Conservation (phyloP, 2,329 filamentous ascomycete species). For the Diaporthe helianthi region DNA sequence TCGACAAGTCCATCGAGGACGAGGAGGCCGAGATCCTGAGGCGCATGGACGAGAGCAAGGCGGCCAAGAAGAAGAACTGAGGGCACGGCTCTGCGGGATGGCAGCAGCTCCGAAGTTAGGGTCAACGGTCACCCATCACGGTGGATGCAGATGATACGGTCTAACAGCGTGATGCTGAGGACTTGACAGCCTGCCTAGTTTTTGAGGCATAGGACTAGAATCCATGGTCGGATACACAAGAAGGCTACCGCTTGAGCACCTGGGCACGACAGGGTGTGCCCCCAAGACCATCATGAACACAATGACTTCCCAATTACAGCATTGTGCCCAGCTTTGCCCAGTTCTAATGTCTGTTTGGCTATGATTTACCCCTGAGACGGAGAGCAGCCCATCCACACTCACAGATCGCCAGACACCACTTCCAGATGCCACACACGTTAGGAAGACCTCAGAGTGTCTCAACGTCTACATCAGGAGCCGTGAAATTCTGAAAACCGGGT, state of each 20-base stretch:
- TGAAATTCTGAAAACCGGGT: too few relatives aligned
- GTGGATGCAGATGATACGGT: too few relatives aligned
- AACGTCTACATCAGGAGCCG: too few relatives aligned
- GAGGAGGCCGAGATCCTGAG: slow-evolving; percentile 72
- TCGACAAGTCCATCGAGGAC: slow-evolving; percentile 71
- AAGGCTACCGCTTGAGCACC: too few relatives aligned
- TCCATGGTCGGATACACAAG: not conserved
- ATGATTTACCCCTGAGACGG: too few relatives aligned
- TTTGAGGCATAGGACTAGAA: not conserved
- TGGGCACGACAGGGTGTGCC: not conserved
- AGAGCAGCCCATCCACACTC: too few relatives aligned
- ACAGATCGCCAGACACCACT: too few relatives aligned
- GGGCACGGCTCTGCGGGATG: not conserved
- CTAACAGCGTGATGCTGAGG: not conserved
- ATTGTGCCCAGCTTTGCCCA: accelerated
- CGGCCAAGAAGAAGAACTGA: slow-evolving; percentile 35
- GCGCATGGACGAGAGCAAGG: slow-evolving; percentile 49
- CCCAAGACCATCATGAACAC: not conserved
- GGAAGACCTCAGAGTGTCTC: too few relatives aligned
- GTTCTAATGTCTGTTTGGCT: too few relatives aligned
- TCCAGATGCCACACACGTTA: too few relatives aligned
- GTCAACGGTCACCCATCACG: not conserved
- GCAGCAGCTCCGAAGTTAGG: not conserved
- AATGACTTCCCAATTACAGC: not conserved
- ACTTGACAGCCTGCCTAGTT: not conserved